Percentiles rank a stretch among this genome's conserved stretches.
Conservation (phyloP, 257 asterid species). For the Solanum peruvianum region DNA sequence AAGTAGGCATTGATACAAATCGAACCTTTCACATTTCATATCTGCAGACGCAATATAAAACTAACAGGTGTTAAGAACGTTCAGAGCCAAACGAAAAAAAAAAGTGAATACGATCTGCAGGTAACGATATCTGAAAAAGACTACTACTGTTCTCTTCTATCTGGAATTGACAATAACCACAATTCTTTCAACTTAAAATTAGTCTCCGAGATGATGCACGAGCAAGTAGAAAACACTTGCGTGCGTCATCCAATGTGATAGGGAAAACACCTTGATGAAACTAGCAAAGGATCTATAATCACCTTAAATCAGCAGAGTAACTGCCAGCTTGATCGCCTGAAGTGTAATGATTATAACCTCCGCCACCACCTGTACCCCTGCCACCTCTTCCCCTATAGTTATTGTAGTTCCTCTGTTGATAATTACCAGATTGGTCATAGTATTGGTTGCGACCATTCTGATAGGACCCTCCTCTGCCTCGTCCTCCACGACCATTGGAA, state of each 20-base stretch:
- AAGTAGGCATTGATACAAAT: background rate
- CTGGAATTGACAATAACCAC: background rate
- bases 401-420: conserved; percentile 37
- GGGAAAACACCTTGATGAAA: no score
- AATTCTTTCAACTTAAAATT: background rate
- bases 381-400: conserved; percentile 64
- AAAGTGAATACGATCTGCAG: background rate
- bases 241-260: background rate
- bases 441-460: conserved; percentile 47
- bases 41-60: background rate
- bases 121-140: background rate
- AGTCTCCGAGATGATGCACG: background rate
- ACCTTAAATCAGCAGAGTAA: conserved; percentile 23
- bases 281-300: background rate
- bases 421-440: conserved; percentile 48
- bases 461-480: conserved; percentile 48
- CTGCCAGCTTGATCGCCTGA: conserved; percentile 17
- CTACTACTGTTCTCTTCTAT: background rate
- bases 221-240: background rate
- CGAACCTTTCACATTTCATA: background rate
- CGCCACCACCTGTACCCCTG: conserved; percentile 42
- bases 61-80: background rate
- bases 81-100: background rate
- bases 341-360: conserved; percentile 23
- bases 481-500: conserved; percentile 55